A percentile compares a stretch with the other conserved stretches of the same genome.
Evolutionary conservation across 805 yeast genomes (phyloP).

Genomic region (Sporopachydermia quercuum): DNA sequence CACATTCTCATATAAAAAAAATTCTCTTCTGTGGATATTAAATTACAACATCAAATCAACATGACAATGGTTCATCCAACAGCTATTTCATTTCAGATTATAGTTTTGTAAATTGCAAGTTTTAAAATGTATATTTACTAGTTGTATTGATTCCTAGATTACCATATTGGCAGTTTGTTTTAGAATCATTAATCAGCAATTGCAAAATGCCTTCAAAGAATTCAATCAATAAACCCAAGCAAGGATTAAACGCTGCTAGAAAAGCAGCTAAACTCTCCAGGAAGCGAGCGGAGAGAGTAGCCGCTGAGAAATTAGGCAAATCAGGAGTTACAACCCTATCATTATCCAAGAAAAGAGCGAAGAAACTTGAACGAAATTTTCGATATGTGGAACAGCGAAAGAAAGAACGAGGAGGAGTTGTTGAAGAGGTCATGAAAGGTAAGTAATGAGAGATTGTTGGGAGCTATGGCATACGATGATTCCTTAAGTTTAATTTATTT

Average conservation of each 20-base stretch:
- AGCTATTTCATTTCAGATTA: too few species aligned
- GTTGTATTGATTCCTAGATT: too few species aligned
- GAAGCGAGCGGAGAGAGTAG: slow-evolving; percentile 40
- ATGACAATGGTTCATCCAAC: too few species aligned
- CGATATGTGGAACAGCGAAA: slow-evolving; percentile 51
- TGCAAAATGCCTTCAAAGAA: slow-evolving; percentile 63
- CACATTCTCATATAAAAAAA: too few species aligned
- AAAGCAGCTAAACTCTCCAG: slow-evolving; percentile 36
- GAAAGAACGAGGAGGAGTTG: slow-evolving; percentile 9
- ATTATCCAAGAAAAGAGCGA: slow-evolving; percentile 61
- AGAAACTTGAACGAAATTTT: slow-evolving; percentile 67
- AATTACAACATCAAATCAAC: too few species aligned
- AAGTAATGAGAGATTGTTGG: slow-evolving; percentile 23
- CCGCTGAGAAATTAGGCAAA: slow-evolving; percentile 27
- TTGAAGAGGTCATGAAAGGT: slow-evolving; percentile 5
- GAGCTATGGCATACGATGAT: slow-evolving; percentile 31
- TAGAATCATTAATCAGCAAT: slow-evolving; percentile 2
- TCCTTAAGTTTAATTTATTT: slow-evolving; percentile 33
- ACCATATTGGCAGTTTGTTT: too few species aligned
- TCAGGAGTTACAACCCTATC: slow-evolving; percentile 38
- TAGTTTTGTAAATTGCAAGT: too few species aligned
- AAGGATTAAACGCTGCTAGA: slow-evolving; percentile 33
- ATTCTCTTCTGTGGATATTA: too few species aligned
- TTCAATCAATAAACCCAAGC: slow-evolving; percentile 69
- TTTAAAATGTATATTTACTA: too few species aligned